Base-by-base conservation (phyloP, 2,329 filamentous ascomycete species). In the Beauveria asiatica region DNA sequence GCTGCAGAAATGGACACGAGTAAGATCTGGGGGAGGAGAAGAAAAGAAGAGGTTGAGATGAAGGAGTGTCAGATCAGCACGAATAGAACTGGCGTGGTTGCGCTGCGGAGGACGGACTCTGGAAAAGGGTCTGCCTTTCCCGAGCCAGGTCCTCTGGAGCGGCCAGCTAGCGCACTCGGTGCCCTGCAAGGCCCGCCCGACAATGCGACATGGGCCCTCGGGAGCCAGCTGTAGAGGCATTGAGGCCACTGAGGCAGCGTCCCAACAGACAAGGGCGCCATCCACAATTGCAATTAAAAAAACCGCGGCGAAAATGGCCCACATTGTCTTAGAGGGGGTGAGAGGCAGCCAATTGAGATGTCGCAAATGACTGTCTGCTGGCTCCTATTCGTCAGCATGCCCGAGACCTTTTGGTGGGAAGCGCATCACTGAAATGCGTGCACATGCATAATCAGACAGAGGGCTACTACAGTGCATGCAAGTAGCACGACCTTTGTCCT, bases 281-380 rank as follows among this genome's bases (percentile, higher is more conserved):
- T 54, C 51, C 51, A 57, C 44, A 48, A 48, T 5, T 51, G 56
- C 56, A 58, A 58, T 58, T n/a, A 58, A 57, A 57, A 44, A 51
- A 37, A 30, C 46, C n/a, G 23, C 10, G 56, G 23, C 23, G n/a
- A n/a, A 9, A n/a, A 9, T 42, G 33, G 46, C 23, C 56, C 56
- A 58, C 56, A 44, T 30, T 25, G 56, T 58, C 56, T 50, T 51
- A n/a, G 46, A 16, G 8, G 46, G 33, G 11, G 33, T 37, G 33
- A 16, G 11, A 37, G 33, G 4, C 25, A 37, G 37, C 56, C 56
- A 58, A 58, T 58, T 17, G 33, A n/a, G 3, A 10, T 7, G 10
- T 17, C 7, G 46, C 33, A 58, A 58, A 58, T 58, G 21, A 51
- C 56, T 37, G 56, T 44, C 25, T 45, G 48, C 46, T 44, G 19